Conservation (phyloP, 176 grass and related monocot genomes). For the Tillandsia fasciculata region DNA sequence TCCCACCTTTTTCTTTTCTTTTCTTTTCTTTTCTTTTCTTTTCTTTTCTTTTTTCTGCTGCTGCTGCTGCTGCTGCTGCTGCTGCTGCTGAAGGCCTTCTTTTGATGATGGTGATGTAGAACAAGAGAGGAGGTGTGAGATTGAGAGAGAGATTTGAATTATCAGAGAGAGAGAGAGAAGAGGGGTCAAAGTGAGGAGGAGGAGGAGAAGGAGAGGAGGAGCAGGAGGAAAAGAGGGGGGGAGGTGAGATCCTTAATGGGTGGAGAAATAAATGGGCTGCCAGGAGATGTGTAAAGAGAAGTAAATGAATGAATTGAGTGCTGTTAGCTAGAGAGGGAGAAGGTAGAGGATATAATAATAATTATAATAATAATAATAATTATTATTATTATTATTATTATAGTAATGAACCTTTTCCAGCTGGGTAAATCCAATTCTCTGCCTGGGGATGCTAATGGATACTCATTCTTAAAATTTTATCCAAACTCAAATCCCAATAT, state of each 20-base stretch:
- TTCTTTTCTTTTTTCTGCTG: too few relatives aligned
- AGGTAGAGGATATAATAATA: background rate
- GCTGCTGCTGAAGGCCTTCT: too few relatives aligned
- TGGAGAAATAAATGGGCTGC: conserved; percentile 2
- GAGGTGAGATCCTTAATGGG: background rate
- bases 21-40: too few relatives aligned
- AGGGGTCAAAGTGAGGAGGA: background rate
- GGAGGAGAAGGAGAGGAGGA: background rate
- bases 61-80: too few relatives aligned
- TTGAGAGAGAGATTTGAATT: background rate
- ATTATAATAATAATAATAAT: background rate
- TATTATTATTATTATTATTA: background rate
- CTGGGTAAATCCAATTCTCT: too few relatives aligned
- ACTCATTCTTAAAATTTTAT: too few relatives aligned
- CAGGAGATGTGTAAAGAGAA: background rate
- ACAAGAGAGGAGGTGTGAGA: background rate
- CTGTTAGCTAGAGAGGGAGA: background rate
- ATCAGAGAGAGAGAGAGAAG: background rate
- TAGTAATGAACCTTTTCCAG: background rate
- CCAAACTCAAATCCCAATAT: too few relatives aligned
- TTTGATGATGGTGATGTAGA: too few relatives aligned
- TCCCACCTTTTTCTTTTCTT: too few relatives aligned
- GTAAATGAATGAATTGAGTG: background rate
- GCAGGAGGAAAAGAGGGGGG: too few relatives aligned
- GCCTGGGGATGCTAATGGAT: too few relatives aligned